These are phyloP conservation scores for Lepraria neglecta DNA, from an alignment of 495 filamentous ascomycete genomes.

Conservation along the genomic window DNA sequence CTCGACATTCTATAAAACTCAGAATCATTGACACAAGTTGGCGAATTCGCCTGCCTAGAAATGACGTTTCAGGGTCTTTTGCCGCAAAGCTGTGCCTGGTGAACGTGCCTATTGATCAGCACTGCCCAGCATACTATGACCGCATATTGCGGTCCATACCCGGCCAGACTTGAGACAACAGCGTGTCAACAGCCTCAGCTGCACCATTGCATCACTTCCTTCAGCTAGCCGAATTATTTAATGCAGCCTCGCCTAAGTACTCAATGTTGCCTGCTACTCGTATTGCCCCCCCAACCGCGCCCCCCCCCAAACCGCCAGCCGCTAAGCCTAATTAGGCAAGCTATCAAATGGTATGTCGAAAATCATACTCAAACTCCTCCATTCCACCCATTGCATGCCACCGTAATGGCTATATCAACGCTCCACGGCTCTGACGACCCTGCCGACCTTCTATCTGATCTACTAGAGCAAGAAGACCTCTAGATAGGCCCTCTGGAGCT, in stretches of 20 bases:
- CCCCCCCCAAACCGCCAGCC: no score
- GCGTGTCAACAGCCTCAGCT: background rate
- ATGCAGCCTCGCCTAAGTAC: background rate
- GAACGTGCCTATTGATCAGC: slow-evolving; percentile 1
- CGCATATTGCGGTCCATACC: slow-evolving; percentile 8
- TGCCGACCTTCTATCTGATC: no score
- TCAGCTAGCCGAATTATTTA: slow-evolving; percentile 7
- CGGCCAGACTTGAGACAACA: background rate
- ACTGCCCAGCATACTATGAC: slow-evolving; percentile 4
- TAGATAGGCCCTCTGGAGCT: no score
- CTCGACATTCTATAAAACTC: background rate
- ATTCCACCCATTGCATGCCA: no score
- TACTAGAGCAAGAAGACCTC: no score
- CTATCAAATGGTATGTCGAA: no score
- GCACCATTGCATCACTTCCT: slow-evolving; percentile 4
- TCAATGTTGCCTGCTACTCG: background rate
- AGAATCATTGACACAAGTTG: background rate
- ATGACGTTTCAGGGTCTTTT: background rate
- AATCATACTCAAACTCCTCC: no score
- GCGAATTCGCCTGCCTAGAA: background rate
- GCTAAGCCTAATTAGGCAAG: no score
- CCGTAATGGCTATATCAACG: no score
- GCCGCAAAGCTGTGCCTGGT: slow-evolving; percentile 4
- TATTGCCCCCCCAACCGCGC: no score
- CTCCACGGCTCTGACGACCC: no score